Evolutionary conservation across 2,329 filamentous ascomycete species (phyloP), one percentile per base, ranked within the genome.

Genomic region (Byssoonygena ceratinophila): DNA sequence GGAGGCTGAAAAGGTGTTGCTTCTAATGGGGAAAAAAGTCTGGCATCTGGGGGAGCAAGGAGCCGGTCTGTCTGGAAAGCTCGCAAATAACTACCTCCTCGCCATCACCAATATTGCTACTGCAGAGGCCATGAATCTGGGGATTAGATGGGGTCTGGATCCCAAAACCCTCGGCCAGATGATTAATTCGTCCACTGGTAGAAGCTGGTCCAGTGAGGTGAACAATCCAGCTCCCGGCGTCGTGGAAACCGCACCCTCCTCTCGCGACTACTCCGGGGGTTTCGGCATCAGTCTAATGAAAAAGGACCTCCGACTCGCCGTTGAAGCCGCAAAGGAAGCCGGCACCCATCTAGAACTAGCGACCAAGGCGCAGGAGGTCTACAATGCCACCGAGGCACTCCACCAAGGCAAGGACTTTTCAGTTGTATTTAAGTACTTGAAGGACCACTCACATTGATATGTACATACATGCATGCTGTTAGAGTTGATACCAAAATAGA

Each of bases 11-110:
- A 76, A 81, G 0, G 76, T 89, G 1, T 76, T 98, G 4, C 74
- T 83, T 20, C 75, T 81, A 55, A 96, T 98, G 89, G 92, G 92
- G 51, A 83, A 83, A 64, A 84, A 84, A 55, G 84, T 94, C 3
- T 76, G 94, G 56, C 89, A 94, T 66, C 85, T 94, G 61, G 92
- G 92, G 3, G 76, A 76, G 0, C 89, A 94, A 59, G 90, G 89
- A 9, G 80, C 87, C 1, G 92, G 92, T 0, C 77, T 98, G 1
- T 86, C 88, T 9, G 92, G 86, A 36, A 98, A 98, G 72, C 77
- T 98, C 29, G 90, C 91, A 50, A 98, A 98, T 73, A 98, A 98
- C 70, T 98, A 98, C 68, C 80, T 97, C 25, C 76, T 98, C 2
- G 91, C 90, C 3, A 82, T 97, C 60, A 94, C 89, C 74, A 98